Percentiles rank a stretch among this genome's conserved stretches.
These are phyloP conservation scores for Pichia sp. DNA, from an alignment of 1,139 yeast species.

Conservation along the genomic window DNA sequence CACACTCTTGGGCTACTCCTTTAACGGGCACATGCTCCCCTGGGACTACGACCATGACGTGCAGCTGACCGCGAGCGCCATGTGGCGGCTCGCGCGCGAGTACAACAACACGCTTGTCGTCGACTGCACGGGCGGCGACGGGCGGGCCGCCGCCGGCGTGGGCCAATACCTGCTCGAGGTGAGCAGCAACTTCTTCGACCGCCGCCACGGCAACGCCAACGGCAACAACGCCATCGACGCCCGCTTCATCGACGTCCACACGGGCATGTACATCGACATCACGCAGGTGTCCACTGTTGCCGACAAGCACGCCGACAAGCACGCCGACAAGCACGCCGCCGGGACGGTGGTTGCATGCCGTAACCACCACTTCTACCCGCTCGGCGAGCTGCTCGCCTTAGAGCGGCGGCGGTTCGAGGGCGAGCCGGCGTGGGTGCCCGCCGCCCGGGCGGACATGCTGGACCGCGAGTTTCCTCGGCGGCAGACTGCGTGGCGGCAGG, in stretches of 20 bases:
- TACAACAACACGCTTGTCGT: constrained; percentile 46
- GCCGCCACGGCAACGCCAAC: constrained; percentile 33
- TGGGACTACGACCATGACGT: constrained; percentile 64
- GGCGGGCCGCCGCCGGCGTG: constrained; percentile 27
- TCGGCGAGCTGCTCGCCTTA: constrained; percentile 44
- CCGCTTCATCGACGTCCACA: constrained; percentile 49
- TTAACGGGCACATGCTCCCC: constrained; percentile 53
- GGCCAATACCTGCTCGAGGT: constrained; percentile 49
- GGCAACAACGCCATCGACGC: constrained; percentile 56
- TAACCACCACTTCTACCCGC: constrained; percentile 45
- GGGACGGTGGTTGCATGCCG: constrained; percentile 32
- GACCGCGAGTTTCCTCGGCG: constrained; percentile 39
- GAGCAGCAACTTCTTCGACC: constrained; percentile 36
- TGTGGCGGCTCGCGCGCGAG: constrained; percentile 37
- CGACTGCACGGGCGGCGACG: constrained; percentile 31
- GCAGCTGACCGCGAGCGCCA: constrained; percentile 44
- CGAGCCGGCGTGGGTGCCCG: constrained; percentile 42
- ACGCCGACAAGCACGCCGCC: no score
- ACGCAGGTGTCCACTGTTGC: constrained; percentile 41
- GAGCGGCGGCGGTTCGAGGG: constrained; percentile 47
- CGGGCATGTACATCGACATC: constrained; percentile 58
- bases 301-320: constrained; percentile 26
- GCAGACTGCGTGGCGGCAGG: constrained; percentile 27
- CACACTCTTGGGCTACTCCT: constrained; percentile 52
- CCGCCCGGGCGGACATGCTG: constrained; percentile 33